Percentiles rank a stretch among this genome's conserved stretches.
Conservation (phyloP, 106 monocot genomes). For the Dendrobium chrysotoxum region DNA sequence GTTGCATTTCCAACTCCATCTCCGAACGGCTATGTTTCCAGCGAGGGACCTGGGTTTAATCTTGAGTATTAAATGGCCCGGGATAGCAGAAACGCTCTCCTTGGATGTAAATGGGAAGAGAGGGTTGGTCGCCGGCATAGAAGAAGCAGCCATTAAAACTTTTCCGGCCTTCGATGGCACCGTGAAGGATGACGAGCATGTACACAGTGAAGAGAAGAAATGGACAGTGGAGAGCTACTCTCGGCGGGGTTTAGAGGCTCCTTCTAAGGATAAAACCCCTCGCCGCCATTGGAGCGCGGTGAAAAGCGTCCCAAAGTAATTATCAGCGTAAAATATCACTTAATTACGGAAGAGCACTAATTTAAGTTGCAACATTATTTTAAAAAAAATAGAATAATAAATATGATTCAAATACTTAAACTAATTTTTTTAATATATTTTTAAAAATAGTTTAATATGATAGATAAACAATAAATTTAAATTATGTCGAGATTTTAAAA, state of each 20-base stretch:
- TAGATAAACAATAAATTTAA: too few species aligned
- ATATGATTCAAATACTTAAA: too few species aligned
- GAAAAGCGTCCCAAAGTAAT: too few species aligned
- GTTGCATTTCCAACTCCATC: conserved; percentile 4
- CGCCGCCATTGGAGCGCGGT: too few species aligned
- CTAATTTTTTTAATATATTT: too few species aligned
- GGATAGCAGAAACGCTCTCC: neutral
- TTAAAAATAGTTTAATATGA: too few species aligned
- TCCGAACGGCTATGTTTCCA: neutral
- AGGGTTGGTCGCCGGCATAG: neutral
- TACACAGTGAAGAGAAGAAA: neutral
- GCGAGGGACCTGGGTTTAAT: neutral
- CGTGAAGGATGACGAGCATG: neutral
- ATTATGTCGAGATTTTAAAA: too few species aligned
- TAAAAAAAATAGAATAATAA: too few species aligned
- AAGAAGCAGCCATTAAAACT: neutral
- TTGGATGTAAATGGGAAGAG: neutral
- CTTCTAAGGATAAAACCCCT: neutral
- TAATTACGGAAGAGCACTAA: too few species aligned
- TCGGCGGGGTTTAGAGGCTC: neutral
- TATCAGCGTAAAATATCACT: too few species aligned
- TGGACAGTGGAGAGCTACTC: neutral
- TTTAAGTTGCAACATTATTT: too few species aligned
- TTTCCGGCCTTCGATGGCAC: neutral
- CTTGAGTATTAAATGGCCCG: neutral